Base-by-base conservation (phyloP, 352 stramenopile genomes). In the Pythium folliculosum region DNA sequence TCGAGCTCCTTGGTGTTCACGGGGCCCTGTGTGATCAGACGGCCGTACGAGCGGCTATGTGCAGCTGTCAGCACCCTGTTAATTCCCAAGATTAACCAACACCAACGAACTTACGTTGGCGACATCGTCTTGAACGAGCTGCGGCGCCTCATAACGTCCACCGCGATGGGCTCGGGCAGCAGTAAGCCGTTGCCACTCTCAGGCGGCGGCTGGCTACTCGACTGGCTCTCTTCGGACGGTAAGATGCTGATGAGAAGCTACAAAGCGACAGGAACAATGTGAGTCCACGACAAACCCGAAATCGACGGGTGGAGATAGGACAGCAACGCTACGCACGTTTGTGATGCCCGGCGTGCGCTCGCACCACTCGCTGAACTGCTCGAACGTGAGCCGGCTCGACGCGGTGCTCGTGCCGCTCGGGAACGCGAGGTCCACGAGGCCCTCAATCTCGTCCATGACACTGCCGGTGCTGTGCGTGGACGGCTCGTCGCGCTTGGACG, bases 291-390 rank as follows among this genome's bases (percentile, higher is more conserved):
- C 9, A 5, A n/a, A 35, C 9, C 2, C 25, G 25, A 62, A 43
- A 0, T 43, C 37, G 37, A 43, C 37, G 37, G 14, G 37, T 32
- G 27, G 27, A 32, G 27, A 32, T 6, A 5, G 27, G 27, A 32
- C n/a, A n/a, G n/a, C n/a, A n/a, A n/a, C n/a, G n/a, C n/a, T n/a
- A n/a, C 77, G 43, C 70, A 95, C 86, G 38, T 92, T 87, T 0
- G 78, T 81, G 63, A 95, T 82, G 9, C 82, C 82, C 1, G 90
- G 88, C 6, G 84, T 95, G 61, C 73, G 77, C 52, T 93, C 82
- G 66, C 91, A 94, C 88, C 89, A 97, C 21, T 83, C 77, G 52
- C 80, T 84, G 65, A 97, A 97, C 55, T 96, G 78, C 10, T 97
- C 86, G 64, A 95, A 97, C 30, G 67, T 94, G 21, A 98, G 84